Percentiles rank a stretch among this genome's conserved stretches.
Conservation (phyloP, 768 basidiomycete species). For the Lactarius vividus region DNA sequence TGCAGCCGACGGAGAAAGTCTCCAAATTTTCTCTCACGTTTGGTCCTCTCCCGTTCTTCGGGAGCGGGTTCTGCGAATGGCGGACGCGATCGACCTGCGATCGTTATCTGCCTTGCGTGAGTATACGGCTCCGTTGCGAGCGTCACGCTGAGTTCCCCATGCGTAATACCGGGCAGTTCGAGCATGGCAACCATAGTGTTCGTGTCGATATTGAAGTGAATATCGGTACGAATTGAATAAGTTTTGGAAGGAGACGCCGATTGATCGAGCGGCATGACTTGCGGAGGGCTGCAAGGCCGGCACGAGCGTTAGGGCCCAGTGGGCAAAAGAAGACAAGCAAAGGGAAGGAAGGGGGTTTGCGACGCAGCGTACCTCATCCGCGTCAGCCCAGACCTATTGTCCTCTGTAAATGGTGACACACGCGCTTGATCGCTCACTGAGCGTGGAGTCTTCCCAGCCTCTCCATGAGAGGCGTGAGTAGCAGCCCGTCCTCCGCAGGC, state of each 20-base stretch:
- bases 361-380: conserved; percentile 27
- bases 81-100: conserved; percentile 47
- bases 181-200: conserved; percentile 56
- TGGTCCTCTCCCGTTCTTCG: conserved; percentile 31
- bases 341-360: not conserved
- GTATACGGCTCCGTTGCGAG: conserved; percentile 62
- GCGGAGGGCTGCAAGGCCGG: conserved; percentile 23
- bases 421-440: conserved; percentile 23
- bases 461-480: conserved; percentile 3
- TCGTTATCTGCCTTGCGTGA: conserved; percentile 57
- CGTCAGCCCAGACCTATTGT: conserved; percentile 18
- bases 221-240: conserved; percentile 57
- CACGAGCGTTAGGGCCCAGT: conserved; percentile 8
- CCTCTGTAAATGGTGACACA: conserved; percentile 15
- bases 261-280: conserved; percentile 5
- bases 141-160: conserved; percentile 53
- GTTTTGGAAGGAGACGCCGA: conserved; percentile 10
- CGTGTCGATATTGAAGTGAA: conserved; percentile 52
- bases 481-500: conserved; percentile 11
- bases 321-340: not conserved
- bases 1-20: conserved; percentile 48
- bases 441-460: conserved; percentile 4
- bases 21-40: conserved; percentile 57
- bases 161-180: conserved; percentile 68
- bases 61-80: conserved; percentile 37